Conservation (phyloP, 805 yeast species). For the Phaffomyces thermotolerans region DNA sequence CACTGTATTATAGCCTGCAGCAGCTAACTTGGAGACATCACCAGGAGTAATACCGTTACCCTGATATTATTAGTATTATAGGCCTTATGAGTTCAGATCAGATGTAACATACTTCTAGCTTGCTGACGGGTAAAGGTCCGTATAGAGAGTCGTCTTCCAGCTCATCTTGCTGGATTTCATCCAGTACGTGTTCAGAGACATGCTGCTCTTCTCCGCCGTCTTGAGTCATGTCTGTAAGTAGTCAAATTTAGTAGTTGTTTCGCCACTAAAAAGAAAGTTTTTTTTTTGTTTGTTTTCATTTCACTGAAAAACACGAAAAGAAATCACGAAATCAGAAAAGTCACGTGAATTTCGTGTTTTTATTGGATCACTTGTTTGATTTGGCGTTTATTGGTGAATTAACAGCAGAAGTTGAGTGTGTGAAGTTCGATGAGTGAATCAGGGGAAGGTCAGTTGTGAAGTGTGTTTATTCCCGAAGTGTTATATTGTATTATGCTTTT, state of each 20-base stretch:
- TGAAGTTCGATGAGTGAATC: no score
- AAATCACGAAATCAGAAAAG: conserved; percentile 4
- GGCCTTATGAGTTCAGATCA: background rate
- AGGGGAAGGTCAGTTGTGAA: no score
- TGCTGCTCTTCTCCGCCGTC: conserved; percentile 5
- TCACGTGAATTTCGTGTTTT: conserved; percentile 6
- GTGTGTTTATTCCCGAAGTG: no score
- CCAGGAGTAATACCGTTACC: conserved; percentile 81
- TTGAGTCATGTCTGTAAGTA: conserved; percentile 7
- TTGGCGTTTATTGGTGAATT: no score
- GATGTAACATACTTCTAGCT: conserved; percentile 30
- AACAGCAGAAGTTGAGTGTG: no score
- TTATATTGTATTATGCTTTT: no score
- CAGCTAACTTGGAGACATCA: conserved; percentile 74
- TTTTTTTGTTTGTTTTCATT: conserved; percentile 3
- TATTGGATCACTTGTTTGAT: no score
- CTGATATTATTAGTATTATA: conserved; percentile 12
- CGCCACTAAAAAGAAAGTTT: conserved; percentile 1
- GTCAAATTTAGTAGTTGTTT: background rate
- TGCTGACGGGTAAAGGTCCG: conserved; percentile 50
- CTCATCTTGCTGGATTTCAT: conserved; percentile 25
- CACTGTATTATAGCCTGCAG: conserved; percentile 81
- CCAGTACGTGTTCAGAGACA: conserved; percentile 1
- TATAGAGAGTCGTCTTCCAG: conserved; percentile 44
- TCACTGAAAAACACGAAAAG: conserved; percentile 8